Conservation (phyloP, 805 yeast species). For the Diddensiella caesifluorescens region DNA sequence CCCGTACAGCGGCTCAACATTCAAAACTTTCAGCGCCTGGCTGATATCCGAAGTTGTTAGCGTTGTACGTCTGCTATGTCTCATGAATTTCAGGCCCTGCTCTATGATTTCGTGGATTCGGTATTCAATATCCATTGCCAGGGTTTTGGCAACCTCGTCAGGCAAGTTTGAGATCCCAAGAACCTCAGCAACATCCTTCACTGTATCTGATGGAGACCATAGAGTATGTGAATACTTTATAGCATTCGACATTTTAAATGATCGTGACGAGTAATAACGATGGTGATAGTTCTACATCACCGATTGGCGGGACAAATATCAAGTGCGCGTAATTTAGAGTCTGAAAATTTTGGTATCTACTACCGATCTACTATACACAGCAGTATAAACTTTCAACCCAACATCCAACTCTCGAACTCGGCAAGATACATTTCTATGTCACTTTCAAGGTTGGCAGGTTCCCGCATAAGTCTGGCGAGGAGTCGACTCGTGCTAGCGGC, state of each 20-base stretch:
- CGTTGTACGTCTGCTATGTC: slow-evolving; percentile 82
- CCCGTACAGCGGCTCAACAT: slow-evolving; percentile 92
- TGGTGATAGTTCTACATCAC: no score
- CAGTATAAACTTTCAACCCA: no score
- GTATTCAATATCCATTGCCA: slow-evolving; percentile 99
- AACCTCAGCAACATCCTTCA: slow-evolving; percentile 90
- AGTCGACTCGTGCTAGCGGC: no score
- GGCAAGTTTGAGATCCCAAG: slow-evolving; percentile 69
- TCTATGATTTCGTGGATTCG: slow-evolving; percentile 92
- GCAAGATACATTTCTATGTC: no score
- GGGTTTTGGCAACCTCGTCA: slow-evolving; percentile 88
- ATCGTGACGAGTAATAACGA: no score
- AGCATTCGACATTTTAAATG: slow-evolving; percentile 22
- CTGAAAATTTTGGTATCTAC: no score
- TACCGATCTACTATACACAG: no score
- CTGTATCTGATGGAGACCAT: slow-evolving; percentile 98
- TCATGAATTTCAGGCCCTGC: slow-evolving; percentile 92
- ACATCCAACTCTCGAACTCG: no score
- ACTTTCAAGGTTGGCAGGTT: no score
- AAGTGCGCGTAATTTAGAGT: no score
- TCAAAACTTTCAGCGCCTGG: slow-evolving; percentile 74
- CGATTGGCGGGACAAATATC: no score
- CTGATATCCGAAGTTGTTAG: slow-evolving; percentile 77
- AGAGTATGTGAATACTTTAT: slow-evolving; percentile 67
- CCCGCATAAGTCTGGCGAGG: no score